Base-by-base conservation (phyloP, 2,329 filamentous ascomycete genomes). In the Xylaria sp. region DNA sequence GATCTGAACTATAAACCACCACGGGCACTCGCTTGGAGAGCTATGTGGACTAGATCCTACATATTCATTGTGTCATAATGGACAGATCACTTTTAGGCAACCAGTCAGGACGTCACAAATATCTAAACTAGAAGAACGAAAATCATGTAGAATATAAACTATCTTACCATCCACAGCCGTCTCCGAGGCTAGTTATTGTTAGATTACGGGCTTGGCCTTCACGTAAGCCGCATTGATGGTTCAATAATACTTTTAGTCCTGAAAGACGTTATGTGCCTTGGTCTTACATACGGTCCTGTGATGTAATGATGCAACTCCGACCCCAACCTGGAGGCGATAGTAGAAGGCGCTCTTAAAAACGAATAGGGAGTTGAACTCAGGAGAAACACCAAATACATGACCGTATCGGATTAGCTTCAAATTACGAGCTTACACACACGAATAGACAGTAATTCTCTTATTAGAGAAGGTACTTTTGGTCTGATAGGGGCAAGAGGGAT, bases 201-300 rank as follows among this genome's bases (percentile, higher is more conserved):
- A 58, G 36, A 39, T 62, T 46, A 62, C 25, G 10, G 18, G 20
- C 28, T 28, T 1, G 23, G 20, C 3, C 10, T 36, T 36, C 25
- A 15, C 36, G 39, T 18, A 56, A 28, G 50, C 50, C 30, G 46
- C 23, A 30, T 20, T 30, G 20, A 30, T 7, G 15, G n/a, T 12
- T 23, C 12, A 2, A 36, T 32, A 32, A 28, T 15, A 34, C 18
- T 32, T 55, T 59, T 12, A 53, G 18, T 20, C 55, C 10, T 20
- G 34, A 23, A 12, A 8, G 13, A 2, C 13, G 13, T 25, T 23
- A 39, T 59, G 28, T 32, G 53, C 39, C 30, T 4, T 23, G 25
- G 20, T 4, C 36, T 43, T 67, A 28, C 56, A 60, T 67, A 56
- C 25, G 60, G 36, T 36, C 12, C 9, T 46, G 20, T 41, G 23